A percentile compares a stretch with the other conserved stretches of the same genome.
Evolutionary conservation across 805 yeast species (phyloP).

Genomic region (Pichia sporocuriosa): DNA sequence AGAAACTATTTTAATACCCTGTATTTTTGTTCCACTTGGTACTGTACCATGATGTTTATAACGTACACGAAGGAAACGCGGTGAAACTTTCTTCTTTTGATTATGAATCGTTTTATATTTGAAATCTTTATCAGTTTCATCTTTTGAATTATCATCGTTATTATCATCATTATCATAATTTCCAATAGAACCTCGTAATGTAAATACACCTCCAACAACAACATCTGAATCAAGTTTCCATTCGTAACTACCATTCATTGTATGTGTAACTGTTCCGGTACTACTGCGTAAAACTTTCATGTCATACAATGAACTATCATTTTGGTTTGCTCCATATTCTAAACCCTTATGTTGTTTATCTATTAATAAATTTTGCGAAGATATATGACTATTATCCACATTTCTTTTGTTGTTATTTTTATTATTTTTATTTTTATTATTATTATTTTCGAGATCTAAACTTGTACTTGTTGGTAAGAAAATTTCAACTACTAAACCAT

Average conservation of each 20-base stretch:
- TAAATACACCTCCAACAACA: slow-evolving; percentile 11
- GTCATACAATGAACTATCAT: background rate
- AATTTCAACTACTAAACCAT: slow-evolving; percentile 37
- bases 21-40: slow-evolving; percentile 71
- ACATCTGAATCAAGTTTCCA: slow-evolving; percentile 18
- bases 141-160: slow-evolving; percentile 11
- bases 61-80: slow-evolving; percentile 40
- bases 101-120: background rate
- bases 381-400: background rate
- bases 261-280: slow-evolving; percentile 10
- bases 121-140: background rate
- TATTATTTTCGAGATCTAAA: background rate
- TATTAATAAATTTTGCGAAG: background rate
- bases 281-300: slow-evolving; percentile 11
- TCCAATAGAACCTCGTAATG: slow-evolving; percentile 11
- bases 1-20: slow-evolving; percentile 47
- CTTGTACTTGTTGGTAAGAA: slow-evolving; percentile 21
- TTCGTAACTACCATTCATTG: slow-evolving; percentile 6
- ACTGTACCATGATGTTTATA: slow-evolving; percentile 61
- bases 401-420: background rate
- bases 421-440: background rate
- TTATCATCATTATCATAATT: background rate
- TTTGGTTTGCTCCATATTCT: background rate
- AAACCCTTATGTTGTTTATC: background rate
- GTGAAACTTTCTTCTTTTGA: slow-evolving; percentile 21